A percentile compares a stretch with the other conserved stretches of the same genome.
phyloP scores from a whole-genome alignment of 495 filamentous ascomycete species.

The Cetradonia linearis region DNA sequence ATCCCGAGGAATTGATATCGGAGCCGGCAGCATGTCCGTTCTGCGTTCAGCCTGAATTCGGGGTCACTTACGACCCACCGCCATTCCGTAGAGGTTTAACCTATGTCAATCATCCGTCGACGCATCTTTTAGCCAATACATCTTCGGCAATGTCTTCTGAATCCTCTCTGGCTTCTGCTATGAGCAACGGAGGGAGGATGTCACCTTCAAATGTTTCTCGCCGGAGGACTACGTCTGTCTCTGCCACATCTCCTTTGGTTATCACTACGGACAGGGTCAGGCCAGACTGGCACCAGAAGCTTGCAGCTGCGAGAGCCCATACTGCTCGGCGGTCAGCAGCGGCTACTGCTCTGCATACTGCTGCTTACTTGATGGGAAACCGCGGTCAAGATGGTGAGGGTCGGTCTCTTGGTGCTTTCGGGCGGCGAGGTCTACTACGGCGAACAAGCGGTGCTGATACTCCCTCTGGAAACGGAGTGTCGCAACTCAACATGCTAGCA shows the following conservation, averaged over 20 bases:
- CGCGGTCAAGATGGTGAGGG: slow-evolving; percentile 40
- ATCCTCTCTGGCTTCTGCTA: slow-evolving; percentile 38
- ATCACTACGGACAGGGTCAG: slow-evolving; percentile 86
- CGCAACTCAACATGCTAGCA: slow-evolving; percentile 42
- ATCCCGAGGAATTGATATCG: slow-evolving; percentile 66
- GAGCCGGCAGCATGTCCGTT: slow-evolving; percentile 93
- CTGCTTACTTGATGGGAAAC: slow-evolving; percentile 81
- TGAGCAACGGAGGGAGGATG: slow-evolving; percentile 24
- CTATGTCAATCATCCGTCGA: slow-evolving; percentile 45
- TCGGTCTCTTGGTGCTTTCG: slow-evolving; percentile 36
- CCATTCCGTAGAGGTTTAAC: slow-evolving; percentile 76
- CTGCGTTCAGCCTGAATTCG: slow-evolving; percentile 89
- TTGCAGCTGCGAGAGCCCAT: slow-evolving; percentile 74
- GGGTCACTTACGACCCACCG: slow-evolving; percentile 81
- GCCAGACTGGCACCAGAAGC: slow-evolving; percentile 88
- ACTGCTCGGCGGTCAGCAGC: slow-evolving; percentile 79
- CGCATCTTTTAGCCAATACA: slow-evolving; percentile 36
- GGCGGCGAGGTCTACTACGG: slow-evolving; percentile 38
- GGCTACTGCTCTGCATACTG: slow-evolving; percentile 88
- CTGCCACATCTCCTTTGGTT: slow-evolving; percentile 66
- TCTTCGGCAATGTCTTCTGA: slow-evolving; percentile 66
- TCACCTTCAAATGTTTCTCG: slow-evolving; percentile 34
- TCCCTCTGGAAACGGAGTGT: slow-evolving; percentile 33
- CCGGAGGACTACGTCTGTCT: slow-evolving; percentile 70
- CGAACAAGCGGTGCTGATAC: slow-evolving; percentile 31